These are phyloP conservation scores for Casuarina equisetifolia DNA, from an alignment of 306 rosid genomes.

Conservation along the genomic window DNA sequence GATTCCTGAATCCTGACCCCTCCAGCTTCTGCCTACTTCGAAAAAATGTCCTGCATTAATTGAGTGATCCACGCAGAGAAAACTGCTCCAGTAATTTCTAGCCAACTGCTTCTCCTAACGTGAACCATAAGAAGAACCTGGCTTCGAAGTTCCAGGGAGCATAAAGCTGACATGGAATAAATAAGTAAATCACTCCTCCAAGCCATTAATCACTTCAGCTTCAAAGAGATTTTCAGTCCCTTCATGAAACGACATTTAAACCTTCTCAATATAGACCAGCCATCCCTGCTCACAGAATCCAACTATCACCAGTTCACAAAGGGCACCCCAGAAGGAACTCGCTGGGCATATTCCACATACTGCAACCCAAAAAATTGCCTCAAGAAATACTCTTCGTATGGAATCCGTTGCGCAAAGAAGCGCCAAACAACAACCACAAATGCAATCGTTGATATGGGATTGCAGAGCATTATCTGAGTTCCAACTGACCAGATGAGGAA, in stretches of 20 bases:
- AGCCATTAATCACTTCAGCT: neutral
- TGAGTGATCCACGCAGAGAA: neutral
- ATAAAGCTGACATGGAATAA: neutral
- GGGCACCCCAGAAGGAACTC: conserved; percentile 80
- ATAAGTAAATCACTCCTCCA: neutral
- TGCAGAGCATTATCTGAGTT: conserved; percentile 93
- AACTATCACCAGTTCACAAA: conserved; percentile 46
- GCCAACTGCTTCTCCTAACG: neutral
- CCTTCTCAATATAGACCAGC: neutral
- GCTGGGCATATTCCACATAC: conserved; percentile 58
- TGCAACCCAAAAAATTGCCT: conserved; percentile 68
- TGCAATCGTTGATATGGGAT: conserved; percentile 68
- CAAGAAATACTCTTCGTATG: conserved; percentile 80
- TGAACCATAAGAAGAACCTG: neutral
- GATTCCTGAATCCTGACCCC: too few species aligned
- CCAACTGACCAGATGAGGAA: conserved; percentile 87
- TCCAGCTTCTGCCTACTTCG: too few species aligned
- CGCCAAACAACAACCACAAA: conserved; percentile 75
- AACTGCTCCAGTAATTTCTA: neutral
- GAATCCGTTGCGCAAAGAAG: conserved; percentile 51
- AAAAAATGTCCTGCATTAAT: too few species aligned
- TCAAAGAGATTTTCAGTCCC: neutral
- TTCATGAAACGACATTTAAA: neutral
- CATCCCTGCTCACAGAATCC: neutral
- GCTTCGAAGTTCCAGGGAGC: neutral